phyloP scores from a whole-genome alignment of 2,329 filamentous ascomycete genomes.

The Fonsecaea multimorphosa region DNA sequence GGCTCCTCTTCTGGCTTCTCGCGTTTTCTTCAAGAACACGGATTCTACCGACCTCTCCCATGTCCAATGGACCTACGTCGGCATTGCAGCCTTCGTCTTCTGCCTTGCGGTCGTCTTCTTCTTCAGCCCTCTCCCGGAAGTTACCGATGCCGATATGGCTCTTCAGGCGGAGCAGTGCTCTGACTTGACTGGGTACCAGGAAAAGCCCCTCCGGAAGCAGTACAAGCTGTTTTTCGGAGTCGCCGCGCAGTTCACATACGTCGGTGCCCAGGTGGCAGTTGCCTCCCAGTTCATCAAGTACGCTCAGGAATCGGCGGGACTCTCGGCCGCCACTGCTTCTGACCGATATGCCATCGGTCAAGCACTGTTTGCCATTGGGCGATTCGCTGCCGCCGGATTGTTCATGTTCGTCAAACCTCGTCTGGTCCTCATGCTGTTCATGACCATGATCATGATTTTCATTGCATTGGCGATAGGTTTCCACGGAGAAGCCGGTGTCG shows the following conservation, averaged over 20 bases:
- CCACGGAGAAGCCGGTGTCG: constrained; percentile 56
- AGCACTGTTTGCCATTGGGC: constrained; percentile 73
- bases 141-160: constrained; percentile 73
- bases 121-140: constrained; percentile 71
- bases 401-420: constrained; percentile 73
- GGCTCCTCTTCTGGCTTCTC: constrained; percentile 72
- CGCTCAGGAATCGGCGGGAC: constrained; percentile 64
- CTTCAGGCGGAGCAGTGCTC: constrained; percentile 58
- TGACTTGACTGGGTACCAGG: constrained; percentile 49
- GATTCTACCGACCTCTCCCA: constrained; percentile 67
- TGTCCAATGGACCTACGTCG: constrained; percentile 83
- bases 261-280: constrained; percentile 56
- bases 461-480: constrained; percentile 58
- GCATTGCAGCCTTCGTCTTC: constrained; percentile 74
- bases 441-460: constrained; percentile 68
- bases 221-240: constrained; percentile 78
- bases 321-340: constrained; percentile 63
- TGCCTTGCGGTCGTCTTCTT: constrained; percentile 70
- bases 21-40: constrained; percentile 68
- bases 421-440: constrained; percentile 72
- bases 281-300: constrained; percentile 65
- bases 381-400: constrained; percentile 71
- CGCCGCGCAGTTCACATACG: constrained; percentile 79
- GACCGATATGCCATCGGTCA: constrained; percentile 79
- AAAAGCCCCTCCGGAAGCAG: constrained; percentile 71